A percentile compares a stretch with the other conserved stretches of the same genome.
phyloP scores from a whole-genome alignment of 2,329 filamentous ascomycete species.

The Penicillium olsonii region DNA sequence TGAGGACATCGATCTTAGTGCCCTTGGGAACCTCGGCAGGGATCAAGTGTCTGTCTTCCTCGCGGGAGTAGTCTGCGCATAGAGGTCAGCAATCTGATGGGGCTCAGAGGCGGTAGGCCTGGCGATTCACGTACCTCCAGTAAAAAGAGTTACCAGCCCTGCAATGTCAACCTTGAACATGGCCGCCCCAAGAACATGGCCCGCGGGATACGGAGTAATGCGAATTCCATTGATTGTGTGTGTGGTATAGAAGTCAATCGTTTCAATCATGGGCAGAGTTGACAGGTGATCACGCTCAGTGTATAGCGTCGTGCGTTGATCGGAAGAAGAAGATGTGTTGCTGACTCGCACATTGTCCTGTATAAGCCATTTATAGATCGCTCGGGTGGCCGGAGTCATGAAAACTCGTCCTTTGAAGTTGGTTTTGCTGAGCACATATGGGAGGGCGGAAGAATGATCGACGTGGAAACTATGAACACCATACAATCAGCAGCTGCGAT shows the following conservation, averaged over 20 bases:
- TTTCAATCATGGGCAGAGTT: constrained; percentile 91
- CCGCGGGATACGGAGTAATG: constrained; percentile 94
- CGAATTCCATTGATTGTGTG: constrained; percentile 95
- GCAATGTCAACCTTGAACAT: constrained; percentile 99
- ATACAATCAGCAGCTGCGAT: constrained; percentile 29
- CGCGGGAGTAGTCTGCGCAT: constrained; percentile 79
- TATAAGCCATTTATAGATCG: constrained; percentile 99
- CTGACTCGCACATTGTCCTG: constrained; percentile 91
- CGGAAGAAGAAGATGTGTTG: constrained; percentile 66
- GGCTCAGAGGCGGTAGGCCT: neutral
- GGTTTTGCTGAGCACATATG: constrained; percentile 95
- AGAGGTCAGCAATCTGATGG: neutral
- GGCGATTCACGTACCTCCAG: constrained; percentile 54
- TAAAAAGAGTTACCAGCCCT: constrained; percentile 94
- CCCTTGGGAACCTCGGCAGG: constrained; percentile 87
- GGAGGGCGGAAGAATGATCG: constrained; percentile 97
- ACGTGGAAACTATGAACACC: constrained; percentile 77
- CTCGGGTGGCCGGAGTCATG: constrained; percentile 99
- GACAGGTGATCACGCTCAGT: constrained; percentile 94
- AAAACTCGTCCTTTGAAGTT: constrained; percentile 96
- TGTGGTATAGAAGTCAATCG: constrained; percentile 97
- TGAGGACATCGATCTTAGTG: constrained; percentile 91
- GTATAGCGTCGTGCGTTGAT: constrained; percentile 71
- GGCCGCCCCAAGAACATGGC: constrained; percentile 94
- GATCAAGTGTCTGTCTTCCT: constrained; percentile 92